phyloP scores from a whole-genome alignment of 2,329 filamentous ascomycete genomes.

The Graphilbum ipis-grandicollis region DNA sequence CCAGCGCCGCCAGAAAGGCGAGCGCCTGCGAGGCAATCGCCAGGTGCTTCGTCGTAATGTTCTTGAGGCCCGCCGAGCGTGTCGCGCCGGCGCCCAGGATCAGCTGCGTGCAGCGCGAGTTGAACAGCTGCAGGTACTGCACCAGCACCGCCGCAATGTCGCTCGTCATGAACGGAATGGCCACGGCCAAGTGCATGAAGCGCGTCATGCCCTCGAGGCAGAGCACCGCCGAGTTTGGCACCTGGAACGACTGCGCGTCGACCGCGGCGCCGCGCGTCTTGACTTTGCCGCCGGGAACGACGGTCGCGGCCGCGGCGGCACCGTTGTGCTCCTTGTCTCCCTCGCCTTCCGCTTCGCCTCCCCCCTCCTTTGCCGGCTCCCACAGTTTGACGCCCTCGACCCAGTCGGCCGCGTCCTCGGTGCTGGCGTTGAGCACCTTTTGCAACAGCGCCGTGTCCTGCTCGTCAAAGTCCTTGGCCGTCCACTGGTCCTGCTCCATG shows the following conservation, averaged over 20 bases:
- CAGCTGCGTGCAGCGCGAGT: conserved; percentile 88
- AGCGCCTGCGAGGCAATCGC: conserved; percentile 81
- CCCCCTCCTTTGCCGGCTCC: conserved; percentile 26
- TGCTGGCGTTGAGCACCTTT: conserved; percentile 52
- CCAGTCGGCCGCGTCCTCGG: conserved; percentile 52
- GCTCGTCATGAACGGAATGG: conserved; percentile 75
- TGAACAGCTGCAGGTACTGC: conserved; percentile 82
- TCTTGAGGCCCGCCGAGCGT: conserved; percentile 73
- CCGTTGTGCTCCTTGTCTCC: not conserved
- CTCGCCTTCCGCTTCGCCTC: conserved; percentile 15
- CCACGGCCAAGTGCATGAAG: conserved; percentile 67
- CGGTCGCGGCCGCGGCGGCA: not conserved
- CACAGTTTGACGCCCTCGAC: conserved; percentile 40
- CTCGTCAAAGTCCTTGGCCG: conserved; percentile 56
- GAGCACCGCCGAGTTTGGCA: conserved; percentile 67
- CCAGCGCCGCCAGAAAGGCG: conserved; percentile 69
- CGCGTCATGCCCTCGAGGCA: conserved; percentile 68
- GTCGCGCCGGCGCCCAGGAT: conserved; percentile 91
- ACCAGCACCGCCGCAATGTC: conserved; percentile 68
- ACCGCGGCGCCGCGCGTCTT: conserved; percentile 58
- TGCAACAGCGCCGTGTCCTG: conserved; percentile 41
- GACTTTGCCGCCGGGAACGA: conserved; percentile 28
- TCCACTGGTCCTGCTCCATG: conserved; percentile 72
- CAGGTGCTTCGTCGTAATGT: conserved; percentile 91
- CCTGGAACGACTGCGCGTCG: conserved; percentile 69